Conservation (phyloP, 2,329 filamentous ascomycete genomes). For the Aspergillus sp. region DNA sequence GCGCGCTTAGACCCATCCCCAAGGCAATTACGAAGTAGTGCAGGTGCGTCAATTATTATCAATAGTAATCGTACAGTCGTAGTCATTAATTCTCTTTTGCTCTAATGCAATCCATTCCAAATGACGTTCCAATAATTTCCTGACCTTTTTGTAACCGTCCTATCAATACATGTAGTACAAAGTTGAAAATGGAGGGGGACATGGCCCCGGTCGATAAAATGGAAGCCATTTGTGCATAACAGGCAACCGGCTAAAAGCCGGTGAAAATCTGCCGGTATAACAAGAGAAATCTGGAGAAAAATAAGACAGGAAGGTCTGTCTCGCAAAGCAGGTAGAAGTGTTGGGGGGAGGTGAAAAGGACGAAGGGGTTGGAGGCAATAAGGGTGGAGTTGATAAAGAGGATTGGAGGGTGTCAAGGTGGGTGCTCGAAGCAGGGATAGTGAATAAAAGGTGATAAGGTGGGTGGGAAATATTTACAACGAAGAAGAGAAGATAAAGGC, state of each 20-base stretch:
- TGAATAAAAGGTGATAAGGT: conserved; percentile 22
- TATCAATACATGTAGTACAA: conserved; percentile 31
- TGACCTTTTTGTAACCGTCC: conserved; percentile 19
- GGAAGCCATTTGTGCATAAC: background rate
- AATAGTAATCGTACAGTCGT: conserved; percentile 37
- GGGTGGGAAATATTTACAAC: conserved; percentile 35
- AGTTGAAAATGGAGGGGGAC: conserved; percentile 10
- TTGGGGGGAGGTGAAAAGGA: background rate
- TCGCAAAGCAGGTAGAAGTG: background rate
- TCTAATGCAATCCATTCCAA: conserved; percentile 22
- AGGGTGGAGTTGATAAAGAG: background rate
- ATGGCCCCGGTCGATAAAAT: background rate
- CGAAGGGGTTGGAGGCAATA: background rate
- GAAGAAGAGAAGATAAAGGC: conserved; percentile 22
- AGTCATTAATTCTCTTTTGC: conserved; percentile 32
- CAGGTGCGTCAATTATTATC: background rate
- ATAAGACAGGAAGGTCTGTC: background rate
- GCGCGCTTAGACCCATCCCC: conserved; percentile 21
- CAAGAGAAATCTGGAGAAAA: background rate
- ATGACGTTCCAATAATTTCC: conserved; percentile 12
- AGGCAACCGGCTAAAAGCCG: background rate
- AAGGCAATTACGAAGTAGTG: too few relatives aligned
- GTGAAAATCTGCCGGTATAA: background rate
- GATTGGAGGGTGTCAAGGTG: background rate
- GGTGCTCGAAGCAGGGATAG: background rate